These are phyloP conservation scores for Xylaria intraflava DNA, from an alignment of 495 filamentous ascomycete species.

Conservation along the genomic window DNA sequence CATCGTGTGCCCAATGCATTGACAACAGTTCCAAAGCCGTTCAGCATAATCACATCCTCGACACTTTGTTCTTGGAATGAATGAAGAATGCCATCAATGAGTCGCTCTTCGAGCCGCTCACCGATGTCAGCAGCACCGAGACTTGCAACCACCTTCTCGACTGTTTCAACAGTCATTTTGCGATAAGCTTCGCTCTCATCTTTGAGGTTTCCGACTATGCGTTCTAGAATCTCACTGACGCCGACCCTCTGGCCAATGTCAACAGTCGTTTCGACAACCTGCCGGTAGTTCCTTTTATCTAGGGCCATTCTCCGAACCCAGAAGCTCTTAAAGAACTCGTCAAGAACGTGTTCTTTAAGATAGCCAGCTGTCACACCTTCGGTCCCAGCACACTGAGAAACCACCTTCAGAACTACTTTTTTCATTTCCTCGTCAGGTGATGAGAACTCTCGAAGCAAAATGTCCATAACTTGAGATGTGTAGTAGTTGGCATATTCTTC, in stretches of 20 bases:
- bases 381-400: conserved; percentile 93
- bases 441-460: conserved; percentile 88
- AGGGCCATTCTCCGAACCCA: conserved; percentile 97
- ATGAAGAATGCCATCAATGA: conserved; percentile 94
- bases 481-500: conserved; percentile 99
- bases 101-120: conserved; percentile 81
- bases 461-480: conserved; percentile 97
- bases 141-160: conserved; percentile 90
- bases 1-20: conserved; percentile 90
- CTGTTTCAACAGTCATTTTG: conserved; percentile 97
- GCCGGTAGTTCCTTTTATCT: conserved; percentile 92
- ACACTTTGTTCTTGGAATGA: conserved; percentile 98
- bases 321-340: conserved; percentile 98
- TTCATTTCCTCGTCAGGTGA: conserved; percentile 99
- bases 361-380: conserved; percentile 92
- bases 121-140: conserved; percentile 91
- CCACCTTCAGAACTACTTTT: conserved; percentile 94
- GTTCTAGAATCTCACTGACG: conserved; percentile 87
- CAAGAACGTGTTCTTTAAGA: conserved; percentile 87
- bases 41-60: conserved; percentile 91
- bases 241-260: conserved; percentile 97
- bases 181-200: conserved; percentile 97
- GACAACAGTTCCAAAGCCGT: conserved; percentile 97
- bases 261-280: conserved; percentile 96
- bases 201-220: conserved; percentile 90